These are phyloP conservation scores for Curvularia sp. DNA, from an alignment of 2,329 filamentous ascomycete genomes.

Conservation along the genomic window DNA sequence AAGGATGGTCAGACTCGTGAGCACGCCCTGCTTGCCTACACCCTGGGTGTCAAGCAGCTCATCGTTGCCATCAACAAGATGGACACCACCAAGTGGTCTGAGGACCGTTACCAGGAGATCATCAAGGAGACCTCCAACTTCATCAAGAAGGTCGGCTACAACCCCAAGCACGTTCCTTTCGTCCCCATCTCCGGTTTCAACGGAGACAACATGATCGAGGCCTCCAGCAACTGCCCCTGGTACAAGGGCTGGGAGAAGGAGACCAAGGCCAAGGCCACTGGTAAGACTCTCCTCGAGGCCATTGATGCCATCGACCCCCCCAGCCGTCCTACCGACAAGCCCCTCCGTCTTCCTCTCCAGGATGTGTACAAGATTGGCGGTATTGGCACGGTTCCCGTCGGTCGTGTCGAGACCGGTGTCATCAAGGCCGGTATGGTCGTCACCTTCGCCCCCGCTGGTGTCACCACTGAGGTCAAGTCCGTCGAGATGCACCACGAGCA, in stretches of 20 bases:
- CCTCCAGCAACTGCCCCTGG: constrained; percentile 95
- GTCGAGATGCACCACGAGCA: constrained; percentile 99
- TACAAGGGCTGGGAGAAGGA: constrained; percentile 99
- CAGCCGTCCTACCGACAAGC: constrained; percentile 95
- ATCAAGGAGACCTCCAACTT: constrained; percentile 99
- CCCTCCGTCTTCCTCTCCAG: constrained; percentile 99
- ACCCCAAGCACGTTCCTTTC: constrained; percentile 98
- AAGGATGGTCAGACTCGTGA: constrained; percentile 99
- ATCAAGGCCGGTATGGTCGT: constrained; percentile 92
- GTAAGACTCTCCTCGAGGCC: constrained; percentile 99
- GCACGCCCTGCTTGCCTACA: constrained; percentile 99
- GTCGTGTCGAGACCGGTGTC: constrained; percentile 98
- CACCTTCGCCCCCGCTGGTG: constrained; percentile 97
- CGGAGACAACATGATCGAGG: constrained; percentile 98
- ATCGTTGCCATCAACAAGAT: constrained; percentile 99
- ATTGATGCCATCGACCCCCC: constrained; percentile 96
- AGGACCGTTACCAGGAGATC: constrained; percentile 97
- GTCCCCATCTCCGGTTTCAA: constrained; percentile 99
- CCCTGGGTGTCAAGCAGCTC: constrained; percentile 99
- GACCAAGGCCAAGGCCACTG: constrained; percentile 85
- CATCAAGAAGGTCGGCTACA: constrained; percentile 99
- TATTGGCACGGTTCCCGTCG: constrained; percentile 99
- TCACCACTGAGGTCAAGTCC: constrained; percentile 99
- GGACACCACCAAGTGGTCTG: constrained; percentile 99
- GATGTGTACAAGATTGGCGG: constrained; percentile 99